Percentiles rank a stretch among this genome's conserved stretches.
Evolutionary conservation across 768 basidiomycete species (phyloP).

Genomic region (Leccinum barrowsii): DNA sequence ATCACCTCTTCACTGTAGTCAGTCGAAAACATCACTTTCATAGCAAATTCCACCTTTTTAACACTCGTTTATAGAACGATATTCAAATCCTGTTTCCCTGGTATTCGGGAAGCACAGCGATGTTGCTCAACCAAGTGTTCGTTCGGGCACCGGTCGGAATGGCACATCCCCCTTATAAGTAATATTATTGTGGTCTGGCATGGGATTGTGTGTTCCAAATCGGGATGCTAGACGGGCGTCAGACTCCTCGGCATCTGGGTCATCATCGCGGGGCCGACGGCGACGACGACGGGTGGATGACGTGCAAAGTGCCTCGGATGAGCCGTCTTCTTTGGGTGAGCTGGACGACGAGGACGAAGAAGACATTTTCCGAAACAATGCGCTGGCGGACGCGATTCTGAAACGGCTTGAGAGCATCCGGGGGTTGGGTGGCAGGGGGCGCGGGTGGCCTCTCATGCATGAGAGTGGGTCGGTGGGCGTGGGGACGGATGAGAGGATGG

Average conservation of each 20-base stretch:
- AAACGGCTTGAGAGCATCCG: slow-evolving; percentile 44
- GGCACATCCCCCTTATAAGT: slow-evolving; percentile 13
- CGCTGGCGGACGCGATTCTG: slow-evolving; percentile 56
- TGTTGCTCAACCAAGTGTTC: neutral
- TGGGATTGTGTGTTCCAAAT: slow-evolving; percentile 19
- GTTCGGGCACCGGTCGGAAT: neutral
- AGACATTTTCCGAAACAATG: slow-evolving; percentile 41
- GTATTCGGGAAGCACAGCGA: no score
- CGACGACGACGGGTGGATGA: slow-evolving; percentile 6
- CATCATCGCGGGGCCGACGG: slow-evolving; percentile 19
- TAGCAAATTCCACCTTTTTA: no score
- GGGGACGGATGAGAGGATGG: neutral
- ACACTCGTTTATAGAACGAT: no score
- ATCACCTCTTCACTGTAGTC: no score
- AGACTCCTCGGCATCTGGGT: slow-evolving; percentile 21
- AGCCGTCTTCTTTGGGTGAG: slow-evolving; percentile 23
- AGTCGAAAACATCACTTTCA: no score
- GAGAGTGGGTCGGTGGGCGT: neutral
- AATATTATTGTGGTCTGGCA: slow-evolving; percentile 21
- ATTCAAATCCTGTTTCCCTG: no score
- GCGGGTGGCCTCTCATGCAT: slow-evolving; percentile 1
- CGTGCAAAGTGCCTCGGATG: slow-evolving; percentile 16
- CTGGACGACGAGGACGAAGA: slow-evolving; percentile 29
- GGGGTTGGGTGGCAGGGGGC: slow-evolving; percentile 2
- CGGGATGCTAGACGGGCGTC: slow-evolving; percentile 15